These are phyloP conservation scores for Globisporangium paroecandrum DNA, from an alignment of 352 stramenopile genomes.

Conservation along the genomic window DNA sequence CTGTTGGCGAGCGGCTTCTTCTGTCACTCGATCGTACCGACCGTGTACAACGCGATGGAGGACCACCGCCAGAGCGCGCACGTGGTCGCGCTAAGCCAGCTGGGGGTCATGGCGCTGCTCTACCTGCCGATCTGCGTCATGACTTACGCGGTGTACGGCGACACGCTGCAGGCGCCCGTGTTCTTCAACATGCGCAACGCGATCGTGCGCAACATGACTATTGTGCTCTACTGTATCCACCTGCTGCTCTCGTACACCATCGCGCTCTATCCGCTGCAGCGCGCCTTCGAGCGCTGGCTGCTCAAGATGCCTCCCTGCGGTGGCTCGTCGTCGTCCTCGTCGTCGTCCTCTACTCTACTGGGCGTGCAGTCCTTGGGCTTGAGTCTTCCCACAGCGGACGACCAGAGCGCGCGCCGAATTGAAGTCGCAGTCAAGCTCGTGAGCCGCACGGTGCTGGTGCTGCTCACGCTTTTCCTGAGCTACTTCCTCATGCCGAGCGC, in stretches of 20 bases:
- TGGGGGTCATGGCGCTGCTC: conserved; percentile 43
- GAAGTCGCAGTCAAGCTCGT: conserved; percentile 39
- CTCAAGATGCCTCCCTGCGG: conserved; percentile 23
- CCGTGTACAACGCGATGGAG: conserved; percentile 73
- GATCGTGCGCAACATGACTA: conserved; percentile 64
- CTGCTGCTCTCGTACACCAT: conserved; percentile 68
- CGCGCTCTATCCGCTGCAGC: conserved; percentile 66
- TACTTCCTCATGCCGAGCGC: conserved; percentile 54
- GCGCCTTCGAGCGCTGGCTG: conserved; percentile 57
- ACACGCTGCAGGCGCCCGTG: conserved; percentile 67
- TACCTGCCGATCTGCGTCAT: conserved; percentile 77
- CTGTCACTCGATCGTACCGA: conserved; percentile 67
- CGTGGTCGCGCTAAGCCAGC: conserved; percentile 50
- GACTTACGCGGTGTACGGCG: conserved; percentile 73
- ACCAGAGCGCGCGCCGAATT: conserved; percentile 17
- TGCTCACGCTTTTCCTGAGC: conserved; percentile 44
- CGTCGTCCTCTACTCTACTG: neutral
- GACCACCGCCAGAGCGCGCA: conserved; percentile 48
- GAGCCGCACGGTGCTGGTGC: conserved; percentile 47
- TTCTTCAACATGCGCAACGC: conserved; percentile 85
- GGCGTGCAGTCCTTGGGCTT: conserved; percentile 15
- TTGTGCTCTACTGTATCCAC: conserved; percentile 76
- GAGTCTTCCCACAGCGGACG: conserved; percentile 20
- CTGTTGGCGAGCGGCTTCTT: conserved; percentile 65
- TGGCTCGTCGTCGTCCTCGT: neutral